Base-by-base conservation (phyloP, 768 basidiomycete genomes). In the Grammothele lineata region DNA sequence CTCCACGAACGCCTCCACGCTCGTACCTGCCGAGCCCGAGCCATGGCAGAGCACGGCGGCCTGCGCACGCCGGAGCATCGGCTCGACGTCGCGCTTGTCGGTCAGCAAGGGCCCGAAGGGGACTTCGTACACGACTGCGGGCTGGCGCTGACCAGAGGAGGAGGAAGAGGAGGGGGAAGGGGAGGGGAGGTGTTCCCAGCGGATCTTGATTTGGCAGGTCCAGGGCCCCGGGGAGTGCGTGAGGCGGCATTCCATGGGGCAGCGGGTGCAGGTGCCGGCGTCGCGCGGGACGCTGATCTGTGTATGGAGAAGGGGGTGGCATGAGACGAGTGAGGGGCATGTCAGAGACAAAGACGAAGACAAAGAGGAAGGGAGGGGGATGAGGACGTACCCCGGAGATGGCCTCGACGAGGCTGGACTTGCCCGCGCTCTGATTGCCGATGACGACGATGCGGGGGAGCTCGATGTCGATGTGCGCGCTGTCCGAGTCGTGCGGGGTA, bases 31-130 rank as follows among this genome's bases (percentile, higher is more conserved):
- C 23, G 10, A 8, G 9, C 14, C 18, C 4, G 19, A 42, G 10
- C 66, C 60, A 0, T 76, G 76, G 40, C 72, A 69, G 2, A 86
- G 67, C n/a, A 81, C 70, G 0, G 81, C 81, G 0, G 74, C 70
- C 52, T 85, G 83, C 0, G 83, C 83, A 2, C 81, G 70, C 10
- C 80, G 73, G 4, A 86, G 69, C 60, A 70, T 71, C 3, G 74
- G 53, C 47, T 83, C 83, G 4, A 86, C 74, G 1, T 67, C 57
- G 2, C 26, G 21, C 21, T 68, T 74, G 37, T 80, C 59, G 1
- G 62, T 65, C 23, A 83, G 61, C 0, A 50, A 21, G 0, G 58
- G 51, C 0, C 79, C 78, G 51, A 84, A 85, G 1, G 51, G 12
- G 17, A 61, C 44, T 37, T 69, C 64, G 1, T 40, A 17, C 12